Evolutionary conservation across 2,329 filamentous ascomycete species (phyloP).

Genomic region (Arachnomyces sp.): DNA sequence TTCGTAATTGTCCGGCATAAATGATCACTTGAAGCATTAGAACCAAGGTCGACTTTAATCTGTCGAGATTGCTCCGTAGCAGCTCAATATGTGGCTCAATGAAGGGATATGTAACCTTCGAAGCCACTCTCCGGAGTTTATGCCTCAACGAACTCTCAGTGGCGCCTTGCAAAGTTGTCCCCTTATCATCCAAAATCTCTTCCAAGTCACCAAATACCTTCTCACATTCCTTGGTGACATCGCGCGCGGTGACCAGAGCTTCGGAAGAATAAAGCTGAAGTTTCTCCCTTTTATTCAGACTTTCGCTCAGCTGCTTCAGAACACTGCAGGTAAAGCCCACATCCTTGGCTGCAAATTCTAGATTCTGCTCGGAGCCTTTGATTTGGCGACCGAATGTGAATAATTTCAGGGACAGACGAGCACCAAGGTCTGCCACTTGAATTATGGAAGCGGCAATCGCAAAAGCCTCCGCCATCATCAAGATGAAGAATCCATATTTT

Average conservation of each 20-base stretch:
- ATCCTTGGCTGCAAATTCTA: slow-evolving; percentile 21
- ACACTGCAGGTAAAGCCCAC: slow-evolving; percentile 23
- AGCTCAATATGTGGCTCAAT: slow-evolving; percentile 19
- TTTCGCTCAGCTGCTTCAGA: slow-evolving; percentile 19
- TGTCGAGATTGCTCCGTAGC: slow-evolving; percentile 23
- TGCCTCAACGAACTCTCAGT: no score
- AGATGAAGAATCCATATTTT: no score
- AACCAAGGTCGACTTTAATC: slow-evolving; percentile 24
- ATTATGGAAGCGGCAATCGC: slow-evolving; percentile 23
- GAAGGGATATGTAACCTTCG: slow-evolving; percentile 6
- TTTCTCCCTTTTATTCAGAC: slow-evolving; percentile 19
- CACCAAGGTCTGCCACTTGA: slow-evolving; percentile 26
- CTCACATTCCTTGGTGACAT: slow-evolving; percentile 15
- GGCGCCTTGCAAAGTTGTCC: no score
- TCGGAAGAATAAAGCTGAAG: slow-evolving; percentile 15
- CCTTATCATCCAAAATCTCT: slow-evolving; percentile 18
- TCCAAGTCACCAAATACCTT: slow-evolving; percentile 20
- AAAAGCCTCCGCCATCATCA: no score
- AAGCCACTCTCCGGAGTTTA: no score
- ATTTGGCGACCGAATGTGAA: slow-evolving; percentile 23
- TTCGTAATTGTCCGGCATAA: slow-evolving; percentile 20
- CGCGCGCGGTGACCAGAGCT: neutral
- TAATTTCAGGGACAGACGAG: slow-evolving; percentile 23
- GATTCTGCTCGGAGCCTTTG: slow-evolving; percentile 17
- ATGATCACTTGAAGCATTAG: slow-evolving; percentile 26